A percentile compares a stretch with the other conserved stretches of the same genome.
phyloP scores from a whole-genome alignment of 306 rosid genomes.

The Geum urbanum region DNA sequence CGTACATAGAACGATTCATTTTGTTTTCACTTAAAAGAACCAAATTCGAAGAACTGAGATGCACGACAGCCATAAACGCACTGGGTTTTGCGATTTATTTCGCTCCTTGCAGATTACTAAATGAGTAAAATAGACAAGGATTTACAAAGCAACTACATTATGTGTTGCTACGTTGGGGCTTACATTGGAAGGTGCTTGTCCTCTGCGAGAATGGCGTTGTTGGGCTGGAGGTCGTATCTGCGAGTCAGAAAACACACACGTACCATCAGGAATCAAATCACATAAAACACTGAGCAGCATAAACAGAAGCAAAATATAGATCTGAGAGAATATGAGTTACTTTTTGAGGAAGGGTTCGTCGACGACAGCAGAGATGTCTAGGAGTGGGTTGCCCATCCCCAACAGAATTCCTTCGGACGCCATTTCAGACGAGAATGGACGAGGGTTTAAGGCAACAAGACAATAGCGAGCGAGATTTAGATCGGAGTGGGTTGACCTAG shows the following conservation, averaged over 20 bases:
- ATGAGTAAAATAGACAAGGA: not conserved
- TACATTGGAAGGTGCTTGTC: slow-evolving; percentile 87
- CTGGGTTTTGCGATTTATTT: too few species aligned
- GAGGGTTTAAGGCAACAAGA: not conserved
- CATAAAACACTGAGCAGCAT: not conserved
- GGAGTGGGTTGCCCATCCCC: slow-evolving; percentile 94
- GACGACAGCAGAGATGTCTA: slow-evolving; percentile 78
- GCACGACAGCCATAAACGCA: too few species aligned
- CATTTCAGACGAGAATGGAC: slow-evolving; percentile 31
- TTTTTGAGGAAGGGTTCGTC: slow-evolving; percentile 55
- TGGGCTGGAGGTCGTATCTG: slow-evolving; percentile 73
- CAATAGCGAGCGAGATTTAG: not conserved
- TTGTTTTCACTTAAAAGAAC: too few species aligned
- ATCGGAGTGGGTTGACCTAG: not conserved
- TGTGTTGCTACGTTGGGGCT: not conserved
- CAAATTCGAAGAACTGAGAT: too few species aligned
- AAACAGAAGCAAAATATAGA: not conserved
- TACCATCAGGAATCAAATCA: not conserved
- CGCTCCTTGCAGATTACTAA: too few species aligned
- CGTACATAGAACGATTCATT: not conserved
- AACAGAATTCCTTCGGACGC: slow-evolving; percentile 60
- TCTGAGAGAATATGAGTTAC: slow-evolving; percentile 26
- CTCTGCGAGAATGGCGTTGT: slow-evolving; percentile 84
- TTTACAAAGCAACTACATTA: not conserved
- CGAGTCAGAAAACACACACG: not conserved